Conservation (phyloP, 768 basidiomycete genomes). For the Leccinum rimulosum region DNA sequence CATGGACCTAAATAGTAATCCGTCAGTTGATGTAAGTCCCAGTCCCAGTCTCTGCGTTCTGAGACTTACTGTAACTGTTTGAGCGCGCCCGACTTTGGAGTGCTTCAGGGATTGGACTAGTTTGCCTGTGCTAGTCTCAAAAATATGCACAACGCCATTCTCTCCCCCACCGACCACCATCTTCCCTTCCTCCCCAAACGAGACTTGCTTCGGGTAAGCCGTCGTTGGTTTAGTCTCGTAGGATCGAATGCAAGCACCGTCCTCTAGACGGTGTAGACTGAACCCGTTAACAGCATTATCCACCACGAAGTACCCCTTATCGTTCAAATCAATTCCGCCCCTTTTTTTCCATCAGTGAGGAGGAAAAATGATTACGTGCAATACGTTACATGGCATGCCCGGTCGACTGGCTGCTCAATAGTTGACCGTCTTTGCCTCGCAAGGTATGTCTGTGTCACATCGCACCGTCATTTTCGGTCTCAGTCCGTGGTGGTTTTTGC, state of each 20-base stretch:
- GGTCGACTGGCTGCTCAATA: background rate
- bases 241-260: slow-evolving; percentile 1
- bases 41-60: background rate
- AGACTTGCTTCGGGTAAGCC: slow-evolving; percentile 10
- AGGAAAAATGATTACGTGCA: background rate
- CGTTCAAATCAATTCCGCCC: background rate
- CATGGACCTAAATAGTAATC: background rate
- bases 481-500: background rate
- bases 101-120: background rate
- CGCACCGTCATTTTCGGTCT: background rate
- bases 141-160: background rate
- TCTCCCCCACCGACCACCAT: slow-evolving; percentile 2
- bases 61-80: background rate
- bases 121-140: background rate
- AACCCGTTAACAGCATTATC: slow-evolving; percentile 3
- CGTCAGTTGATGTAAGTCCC: no score
- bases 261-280: slow-evolving; percentile 1
- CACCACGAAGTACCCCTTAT: background rate
- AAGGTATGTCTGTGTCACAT: background rate
- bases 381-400: background rate
- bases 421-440: background rate
- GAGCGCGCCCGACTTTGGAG: background rate
- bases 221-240: slow-evolving; percentile 3
- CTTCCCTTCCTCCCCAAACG: background rate
- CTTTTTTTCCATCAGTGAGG: background rate